phyloP scores from a whole-genome alignment of 2,329 filamentous ascomycete genomes.

The Cladophialophora chaetospira region DNA sequence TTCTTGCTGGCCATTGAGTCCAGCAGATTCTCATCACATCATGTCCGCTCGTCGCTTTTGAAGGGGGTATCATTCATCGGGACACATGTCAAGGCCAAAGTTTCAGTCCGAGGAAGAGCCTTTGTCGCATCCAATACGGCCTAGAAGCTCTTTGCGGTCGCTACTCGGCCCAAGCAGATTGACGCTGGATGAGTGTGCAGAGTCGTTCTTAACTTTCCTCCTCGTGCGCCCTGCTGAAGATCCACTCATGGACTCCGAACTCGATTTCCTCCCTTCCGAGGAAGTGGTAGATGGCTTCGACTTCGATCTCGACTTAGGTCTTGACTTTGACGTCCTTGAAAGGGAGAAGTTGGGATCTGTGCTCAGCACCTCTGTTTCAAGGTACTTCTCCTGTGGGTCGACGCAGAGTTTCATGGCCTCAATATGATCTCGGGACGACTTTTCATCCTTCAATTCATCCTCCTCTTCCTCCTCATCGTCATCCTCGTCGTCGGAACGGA shows the following conservation, averaged over 20 bases:
- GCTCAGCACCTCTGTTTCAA: constrained; percentile 31
- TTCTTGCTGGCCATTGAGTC: no score
- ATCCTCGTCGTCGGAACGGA: constrained; percentile 81
- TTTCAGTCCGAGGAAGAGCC: constrained; percentile 21
- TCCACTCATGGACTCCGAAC: constrained; percentile 4
- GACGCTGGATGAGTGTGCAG: constrained; percentile 31
- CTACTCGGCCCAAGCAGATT: constrained; percentile 30
- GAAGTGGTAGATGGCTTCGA: constrained; percentile 18
- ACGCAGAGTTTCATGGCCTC: constrained; percentile 21
- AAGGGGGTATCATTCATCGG: neutral
- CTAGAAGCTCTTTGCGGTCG: constrained; percentile 37
- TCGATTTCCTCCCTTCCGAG: constrained; percentile 5
- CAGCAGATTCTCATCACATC: no score
- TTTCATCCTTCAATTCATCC: constrained; percentile 1
- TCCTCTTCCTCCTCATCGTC: constrained; percentile 63
- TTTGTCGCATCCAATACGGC: constrained; percentile 40
- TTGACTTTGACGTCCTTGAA: constrained; percentile 16
- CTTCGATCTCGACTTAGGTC: constrained; percentile 9
- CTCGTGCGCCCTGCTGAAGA: constrained; percentile 7
- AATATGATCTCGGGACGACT: constrained; percentile 8
- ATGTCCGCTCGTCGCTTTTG: no score
- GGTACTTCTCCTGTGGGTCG: constrained; percentile 19
- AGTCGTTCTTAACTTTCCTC: constrained; percentile 27
- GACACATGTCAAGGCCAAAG: neutral
- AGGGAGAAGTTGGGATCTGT: constrained; percentile 26